Conservation (phyloP, 257 asterid genomes). For the Lycium barbarum region DNA sequence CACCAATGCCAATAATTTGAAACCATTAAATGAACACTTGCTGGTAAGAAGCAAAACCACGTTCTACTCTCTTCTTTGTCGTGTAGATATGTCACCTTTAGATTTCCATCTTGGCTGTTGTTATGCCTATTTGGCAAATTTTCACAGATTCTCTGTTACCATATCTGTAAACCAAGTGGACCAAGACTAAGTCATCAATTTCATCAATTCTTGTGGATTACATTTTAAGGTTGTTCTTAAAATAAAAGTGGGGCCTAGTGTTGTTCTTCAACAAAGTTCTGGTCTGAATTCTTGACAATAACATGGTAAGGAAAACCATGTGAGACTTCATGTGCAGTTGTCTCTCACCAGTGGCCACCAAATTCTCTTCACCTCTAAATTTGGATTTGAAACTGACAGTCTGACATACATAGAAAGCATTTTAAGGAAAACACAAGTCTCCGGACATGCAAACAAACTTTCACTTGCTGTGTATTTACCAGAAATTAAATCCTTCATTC, state of each 20-base stretch:
- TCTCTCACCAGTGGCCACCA: neutral
- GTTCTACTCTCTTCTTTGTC: neutral
- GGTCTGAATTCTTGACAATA: neutral
- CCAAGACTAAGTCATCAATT: too few relatives aligned
- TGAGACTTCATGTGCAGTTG: neutral
- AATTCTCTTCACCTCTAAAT: neutral
- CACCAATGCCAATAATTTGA: neutral
- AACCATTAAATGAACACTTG: too few relatives aligned
- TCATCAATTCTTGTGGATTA: neutral
- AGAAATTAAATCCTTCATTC: neutral
- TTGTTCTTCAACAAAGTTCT: neutral
- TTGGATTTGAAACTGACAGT: neutral
- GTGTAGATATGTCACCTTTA: neutral
- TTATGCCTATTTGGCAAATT: too few relatives aligned
- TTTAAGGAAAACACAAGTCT: neutral
- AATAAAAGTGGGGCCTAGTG: neutral
- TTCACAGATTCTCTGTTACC: too few relatives aligned
- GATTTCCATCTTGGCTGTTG: neutral
- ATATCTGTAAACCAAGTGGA: too few relatives aligned
- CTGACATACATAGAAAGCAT: neutral
- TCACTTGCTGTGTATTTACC: neutral
- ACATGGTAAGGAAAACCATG: neutral
- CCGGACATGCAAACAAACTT: neutral
- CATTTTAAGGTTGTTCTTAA: neutral
- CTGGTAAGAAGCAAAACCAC: neutral